These are phyloP conservation scores for Didymella arachidicola DNA, from an alignment of 2,329 filamentous ascomycete species.

Conservation along the genomic window DNA sequence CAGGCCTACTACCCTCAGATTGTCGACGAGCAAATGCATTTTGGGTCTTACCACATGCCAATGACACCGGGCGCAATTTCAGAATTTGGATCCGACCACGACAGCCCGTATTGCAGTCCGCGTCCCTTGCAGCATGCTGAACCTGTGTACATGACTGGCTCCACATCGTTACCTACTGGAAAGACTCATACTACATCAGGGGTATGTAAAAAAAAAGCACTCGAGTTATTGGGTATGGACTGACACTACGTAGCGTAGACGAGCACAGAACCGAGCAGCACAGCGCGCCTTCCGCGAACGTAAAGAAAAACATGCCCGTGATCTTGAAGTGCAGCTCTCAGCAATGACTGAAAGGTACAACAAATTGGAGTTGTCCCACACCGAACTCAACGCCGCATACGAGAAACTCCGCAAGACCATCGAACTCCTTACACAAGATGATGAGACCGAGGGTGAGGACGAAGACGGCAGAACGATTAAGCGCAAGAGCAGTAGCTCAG, in stretches of 20 bases:
- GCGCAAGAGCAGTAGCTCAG: conserved; percentile 41
- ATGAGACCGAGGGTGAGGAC: conserved; percentile 43
- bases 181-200: conserved; percentile 51
- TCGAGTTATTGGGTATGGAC: conserved; percentile 2
- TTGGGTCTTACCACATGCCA: conserved; percentile 46
- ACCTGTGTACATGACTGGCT: conserved; percentile 30
- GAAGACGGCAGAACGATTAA: conserved; percentile 32
- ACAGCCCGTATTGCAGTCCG: conserved; percentile 51
- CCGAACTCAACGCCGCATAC: conserved; percentile 49
- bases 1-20: conserved; percentile 47
- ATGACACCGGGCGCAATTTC: conserved; percentile 44
- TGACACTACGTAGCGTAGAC: conserved; percentile 56
- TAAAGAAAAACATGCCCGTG: conserved; percentile 70
- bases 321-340: conserved; percentile 65
- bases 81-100: conserved; percentile 52
- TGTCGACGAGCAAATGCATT: conserved; percentile 43
- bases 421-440: conserved; percentile 48
- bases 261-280: conserved; percentile 68
- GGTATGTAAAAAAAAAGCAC: conserved; percentile 34
- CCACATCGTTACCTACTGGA: conserved; percentile 35
- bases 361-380: conserved; percentile 63
- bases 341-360: conserved; percentile 65
- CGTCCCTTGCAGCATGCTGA: conserved; percentile 39
- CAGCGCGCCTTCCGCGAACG: conserved; percentile 68
- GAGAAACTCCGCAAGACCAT: conserved; percentile 53